These are phyloP conservation scores for Neonectria coccinea DNA, from an alignment of 2,329 filamentous ascomycete genomes.

Conservation along the genomic window DNA sequence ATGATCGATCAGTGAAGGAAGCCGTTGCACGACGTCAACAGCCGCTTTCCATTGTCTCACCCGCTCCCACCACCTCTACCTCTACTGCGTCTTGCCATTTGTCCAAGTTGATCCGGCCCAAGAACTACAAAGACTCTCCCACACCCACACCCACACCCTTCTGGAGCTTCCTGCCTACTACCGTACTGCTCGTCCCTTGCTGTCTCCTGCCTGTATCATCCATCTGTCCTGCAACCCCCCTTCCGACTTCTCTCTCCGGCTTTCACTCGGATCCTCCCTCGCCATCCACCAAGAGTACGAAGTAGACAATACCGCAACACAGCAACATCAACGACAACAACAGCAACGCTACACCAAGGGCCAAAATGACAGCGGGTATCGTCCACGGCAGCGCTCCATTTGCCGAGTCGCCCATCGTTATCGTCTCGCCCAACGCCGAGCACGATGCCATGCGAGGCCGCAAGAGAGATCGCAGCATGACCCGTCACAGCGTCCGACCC, in stretches of 20 bases:
- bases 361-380: conserved; percentile 42
- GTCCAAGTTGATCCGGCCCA: conserved; percentile 15
- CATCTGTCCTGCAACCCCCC: conserved; percentile 20
- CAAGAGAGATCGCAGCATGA: conserved; percentile 55
- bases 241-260: conserved; percentile 3
- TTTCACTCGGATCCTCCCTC: not conserved
- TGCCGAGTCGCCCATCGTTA: conserved; percentile 39
- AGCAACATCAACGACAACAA: not conserved
- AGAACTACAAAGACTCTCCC: conserved; percentile 26
- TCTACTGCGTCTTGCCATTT: conserved; percentile 20
- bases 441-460: conserved; percentile 52
- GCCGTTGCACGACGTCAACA: conserved; percentile 15
- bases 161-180: too few relatives aligned
- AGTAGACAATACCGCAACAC: not conserved
- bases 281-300: conserved; percentile 3
- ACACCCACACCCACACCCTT: conserved; percentile 9
- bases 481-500: conserved; percentile 48
- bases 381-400: conserved; percentile 38
- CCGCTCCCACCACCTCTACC: conserved; percentile 7
- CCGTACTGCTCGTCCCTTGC: conserved; percentile 1
- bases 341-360: conserved; percentile 8
- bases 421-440: conserved; percentile 41
- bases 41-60: not conserved
- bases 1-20: not conserved
- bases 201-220: conserved; percentile 4